Base-by-base conservation (phyloP, 495 filamentous ascomycete genomes). In the Aspergillus ostianus region DNA sequence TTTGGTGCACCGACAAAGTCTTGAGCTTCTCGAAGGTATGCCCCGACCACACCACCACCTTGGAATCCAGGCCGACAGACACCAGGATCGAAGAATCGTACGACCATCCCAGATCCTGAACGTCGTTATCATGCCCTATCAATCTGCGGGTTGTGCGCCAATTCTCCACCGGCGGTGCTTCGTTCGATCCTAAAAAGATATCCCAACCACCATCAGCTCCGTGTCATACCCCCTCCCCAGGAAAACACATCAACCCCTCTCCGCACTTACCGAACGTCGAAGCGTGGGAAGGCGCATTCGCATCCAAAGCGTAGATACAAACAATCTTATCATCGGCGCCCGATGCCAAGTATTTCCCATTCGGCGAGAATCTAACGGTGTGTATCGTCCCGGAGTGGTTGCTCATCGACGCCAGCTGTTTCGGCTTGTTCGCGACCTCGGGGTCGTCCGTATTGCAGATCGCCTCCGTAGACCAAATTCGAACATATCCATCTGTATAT, bases 281-380 rank as follows among this genome's bases (percentile, higher is more conserved):
- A 21, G 84, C 77, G 70, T 88, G 86, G 17, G 89, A 83, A 0
- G 90, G 89, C 5, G 90, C 87, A 62, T 87, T 90, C 19, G 86
- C 82, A 70, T 98, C 94, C 48, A 97, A 82, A 48, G 88, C 84
- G 71, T 99, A 99, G 55, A 99, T 90, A 68, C 94, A 96, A 55
- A 99, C 92, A 64, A 99, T 91, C 77, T 97, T 96, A 73, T 99
- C 94, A 73, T 99, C 94, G 56, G 95, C 95, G 53, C 94, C 94
- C 4, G 92, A 97, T 19, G 95, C 94, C 52, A 99, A 83, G 68
- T 97, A 98, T 67, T 88, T 90, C 36, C 90, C 90, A 67, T 93
- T 97, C 6, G 90, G 88, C 15, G 93, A 96, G 73, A 99, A 99
- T 53, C 94, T 89, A 52, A 98, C 94, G 0, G 92, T 90, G 70